These are phyloP conservation scores for Rhizodiscina lignyota DNA, from an alignment of 495 filamentous ascomycete genomes.

Conservation along the genomic window DNA sequence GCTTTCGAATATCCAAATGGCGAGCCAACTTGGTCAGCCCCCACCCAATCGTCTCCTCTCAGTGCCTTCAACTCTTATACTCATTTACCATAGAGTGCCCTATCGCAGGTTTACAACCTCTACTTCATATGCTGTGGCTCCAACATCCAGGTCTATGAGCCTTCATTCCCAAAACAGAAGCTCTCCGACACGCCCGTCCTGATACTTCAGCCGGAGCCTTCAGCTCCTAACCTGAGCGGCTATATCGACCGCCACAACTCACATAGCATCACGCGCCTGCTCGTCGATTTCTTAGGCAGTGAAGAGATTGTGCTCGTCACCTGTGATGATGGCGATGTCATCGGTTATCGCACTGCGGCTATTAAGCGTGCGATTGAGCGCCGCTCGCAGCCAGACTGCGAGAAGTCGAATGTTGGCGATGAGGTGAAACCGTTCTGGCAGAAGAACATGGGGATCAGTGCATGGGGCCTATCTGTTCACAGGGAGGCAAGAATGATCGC, in stretches of 20 bases:
- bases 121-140: constrained; percentile 63
- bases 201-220: constrained; percentile 45
- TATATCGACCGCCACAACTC: constrained; percentile 37
- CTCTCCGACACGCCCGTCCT: constrained; percentile 44
- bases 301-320: constrained; percentile 63
- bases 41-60: too few relatives aligned
- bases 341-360: constrained; percentile 54
- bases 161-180: constrained; percentile 44
- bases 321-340: constrained; percentile 81
- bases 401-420: constrained; percentile 1
- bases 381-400: constrained; percentile 11
- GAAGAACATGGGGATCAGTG: constrained; percentile 56
- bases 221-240: constrained; percentile 28
- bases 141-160: constrained; percentile 59
- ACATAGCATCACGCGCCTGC: constrained; percentile 64
- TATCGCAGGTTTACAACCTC: constrained; percentile 34
- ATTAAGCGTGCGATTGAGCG: constrained; percentile 30
- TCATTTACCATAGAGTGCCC: too few relatives aligned
- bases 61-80: too few relatives aligned
- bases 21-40: too few relatives aligned
- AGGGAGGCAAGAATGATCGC: constrained; percentile 63
- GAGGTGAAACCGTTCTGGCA: constrained; percentile 44
- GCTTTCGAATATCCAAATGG: too few relatives aligned
- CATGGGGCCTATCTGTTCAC: constrained; percentile 85
- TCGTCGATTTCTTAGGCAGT: constrained; percentile 62